A percentile compares a stretch with the other conserved stretches of the same genome.
These are phyloP conservation scores for Comarum palustre DNA, from an alignment of 306 rosid species.

Conservation along the genomic window DNA sequence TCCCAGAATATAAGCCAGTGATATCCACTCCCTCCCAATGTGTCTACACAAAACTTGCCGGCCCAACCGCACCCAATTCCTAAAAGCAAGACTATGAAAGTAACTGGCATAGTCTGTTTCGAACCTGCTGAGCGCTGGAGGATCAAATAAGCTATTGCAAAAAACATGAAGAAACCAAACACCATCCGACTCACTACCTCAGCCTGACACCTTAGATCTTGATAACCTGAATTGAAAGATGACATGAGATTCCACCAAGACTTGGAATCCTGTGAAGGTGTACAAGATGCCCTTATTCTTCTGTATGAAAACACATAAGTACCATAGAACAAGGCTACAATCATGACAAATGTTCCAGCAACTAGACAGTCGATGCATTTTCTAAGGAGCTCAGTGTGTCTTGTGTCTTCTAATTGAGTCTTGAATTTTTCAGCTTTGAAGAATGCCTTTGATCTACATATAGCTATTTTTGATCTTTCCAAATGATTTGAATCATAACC, in stretches of 20 bases:
- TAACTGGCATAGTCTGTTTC: constrained; percentile 69
- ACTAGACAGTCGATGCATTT: constrained; percentile 80
- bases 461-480: constrained; percentile 57
- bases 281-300: constrained; percentile 58
- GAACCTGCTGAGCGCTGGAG: constrained; percentile 54
- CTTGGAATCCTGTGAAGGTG: constrained; percentile 60
- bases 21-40: constrained; percentile 80
- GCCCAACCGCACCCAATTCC: constrained; percentile 66
- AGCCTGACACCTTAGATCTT: constrained; percentile 54
- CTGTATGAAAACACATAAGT: constrained; percentile 62
- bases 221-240: constrained; percentile 42
- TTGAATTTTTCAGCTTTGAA: constrained; percentile 73
- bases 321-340: constrained; percentile 53
- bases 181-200: constrained; percentile 57
- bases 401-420: constrained; percentile 64
- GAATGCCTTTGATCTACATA: constrained; percentile 67
- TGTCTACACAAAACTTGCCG: constrained; percentile 76
- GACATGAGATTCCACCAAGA: constrained; percentile 65
- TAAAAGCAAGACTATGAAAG: constrained; percentile 61
- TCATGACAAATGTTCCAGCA: constrained; percentile 73
- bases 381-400: constrained; percentile 63
- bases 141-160: constrained; percentile 49
- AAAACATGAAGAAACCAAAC: constrained; percentile 63
- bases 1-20: constrained; percentile 80
- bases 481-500: constrained; percentile 49